These are phyloP conservation scores for Neofusicoccum ribis DNA, from an alignment of 2,329 filamentous ascomycete genomes.

Conservation along the genomic window DNA sequence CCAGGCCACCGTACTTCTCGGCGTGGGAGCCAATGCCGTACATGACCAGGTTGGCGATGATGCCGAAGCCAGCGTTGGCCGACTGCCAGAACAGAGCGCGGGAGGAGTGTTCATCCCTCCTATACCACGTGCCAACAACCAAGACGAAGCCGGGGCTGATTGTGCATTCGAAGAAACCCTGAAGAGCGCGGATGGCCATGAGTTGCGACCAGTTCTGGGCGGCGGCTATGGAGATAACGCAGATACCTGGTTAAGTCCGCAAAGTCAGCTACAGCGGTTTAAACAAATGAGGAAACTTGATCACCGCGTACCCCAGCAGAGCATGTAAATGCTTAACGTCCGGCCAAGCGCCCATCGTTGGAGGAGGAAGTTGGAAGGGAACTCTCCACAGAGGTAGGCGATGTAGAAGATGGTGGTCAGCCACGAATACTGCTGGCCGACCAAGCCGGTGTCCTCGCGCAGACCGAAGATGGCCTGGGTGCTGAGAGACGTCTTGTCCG, in stretches of 20 bases:
- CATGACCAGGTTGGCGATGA: conserved; percentile 18
- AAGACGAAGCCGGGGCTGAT: conserved; percentile 39
- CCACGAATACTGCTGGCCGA: conserved; percentile 57
- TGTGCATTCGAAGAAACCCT: conserved; percentile 42
- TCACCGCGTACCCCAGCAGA: conserved; percentile 15
- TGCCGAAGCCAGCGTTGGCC: conserved; percentile 38
- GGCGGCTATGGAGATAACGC: conserved; percentile 17
- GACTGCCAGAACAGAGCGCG: conserved; percentile 40
- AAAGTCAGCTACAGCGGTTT: background rate
- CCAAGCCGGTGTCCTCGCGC: conserved; percentile 48
- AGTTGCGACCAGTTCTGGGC: conserved; percentile 33
- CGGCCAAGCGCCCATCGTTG: conserved; percentile 21
- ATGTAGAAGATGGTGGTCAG: conserved; percentile 60
- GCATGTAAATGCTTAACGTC: conserved; percentile 19
- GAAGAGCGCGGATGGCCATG: conserved; percentile 37
- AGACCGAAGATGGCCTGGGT: conserved; percentile 55
- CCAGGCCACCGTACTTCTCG: conserved; percentile 14
- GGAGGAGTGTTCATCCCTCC: conserved; percentile 35
- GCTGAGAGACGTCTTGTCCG: conserved; percentile 48
- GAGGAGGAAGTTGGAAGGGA: conserved; percentile 23
- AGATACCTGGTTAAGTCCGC: conserved; percentile 8
- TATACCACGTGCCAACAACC: conserved; percentile 38
- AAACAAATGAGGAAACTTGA: background rate
- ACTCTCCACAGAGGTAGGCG: conserved; percentile 23
- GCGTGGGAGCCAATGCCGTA: conserved; percentile 19